A percentile compares a stretch with the other conserved stretches of the same genome.
Conservation (phyloP, 306 rosid species). For the Boehmeria nivea region DNA sequence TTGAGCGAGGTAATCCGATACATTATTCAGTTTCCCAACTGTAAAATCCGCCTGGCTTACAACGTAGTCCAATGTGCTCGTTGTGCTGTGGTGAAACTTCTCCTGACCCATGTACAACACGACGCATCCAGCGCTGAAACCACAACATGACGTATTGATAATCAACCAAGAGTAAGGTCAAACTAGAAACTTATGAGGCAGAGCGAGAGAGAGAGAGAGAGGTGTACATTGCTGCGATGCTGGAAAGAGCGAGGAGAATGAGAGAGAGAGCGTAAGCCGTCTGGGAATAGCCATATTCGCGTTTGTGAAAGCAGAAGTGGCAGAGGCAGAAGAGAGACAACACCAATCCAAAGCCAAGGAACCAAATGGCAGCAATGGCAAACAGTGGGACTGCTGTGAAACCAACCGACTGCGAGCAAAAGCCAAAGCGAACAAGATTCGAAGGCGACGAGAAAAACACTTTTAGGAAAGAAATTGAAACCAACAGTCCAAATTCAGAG, state of each 20-base stretch:
- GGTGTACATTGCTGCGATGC: conserved; percentile 35
- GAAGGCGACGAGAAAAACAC: too few relatives aligned
- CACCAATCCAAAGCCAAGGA: conserved; percentile 40
- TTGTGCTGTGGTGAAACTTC: conserved; percentile 38
- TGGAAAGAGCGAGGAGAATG: conserved; percentile 36
- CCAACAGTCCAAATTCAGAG: too few relatives aligned
- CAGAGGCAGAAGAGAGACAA: conserved; percentile 29
- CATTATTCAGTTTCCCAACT: conserved; percentile 30
- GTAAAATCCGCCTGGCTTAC: conserved; percentile 36
- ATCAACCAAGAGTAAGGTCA: not conserved
- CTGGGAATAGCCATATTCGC: conserved; percentile 34
- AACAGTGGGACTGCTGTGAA: conserved; percentile 52
- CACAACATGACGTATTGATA: conserved; percentile 11
- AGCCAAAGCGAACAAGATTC: too few relatives aligned
- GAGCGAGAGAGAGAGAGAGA: conserved; percentile 5
- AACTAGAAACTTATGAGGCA: not conserved
- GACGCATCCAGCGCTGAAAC: conserved; percentile 51
- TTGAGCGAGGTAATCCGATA: conserved; percentile 37
- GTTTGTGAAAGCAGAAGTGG: conserved; percentile 28
- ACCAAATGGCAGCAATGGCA: conserved; percentile 44
- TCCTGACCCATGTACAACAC: conserved; percentile 41
- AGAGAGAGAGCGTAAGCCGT: conserved; percentile 41
- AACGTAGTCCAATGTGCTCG: conserved; percentile 34
- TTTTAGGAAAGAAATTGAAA: too few relatives aligned
- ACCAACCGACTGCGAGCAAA: conserved; percentile 42